Conservation (phyloP, 2,329 filamentous ascomycete species). For the Aspergillus brasiliensis region DNA sequence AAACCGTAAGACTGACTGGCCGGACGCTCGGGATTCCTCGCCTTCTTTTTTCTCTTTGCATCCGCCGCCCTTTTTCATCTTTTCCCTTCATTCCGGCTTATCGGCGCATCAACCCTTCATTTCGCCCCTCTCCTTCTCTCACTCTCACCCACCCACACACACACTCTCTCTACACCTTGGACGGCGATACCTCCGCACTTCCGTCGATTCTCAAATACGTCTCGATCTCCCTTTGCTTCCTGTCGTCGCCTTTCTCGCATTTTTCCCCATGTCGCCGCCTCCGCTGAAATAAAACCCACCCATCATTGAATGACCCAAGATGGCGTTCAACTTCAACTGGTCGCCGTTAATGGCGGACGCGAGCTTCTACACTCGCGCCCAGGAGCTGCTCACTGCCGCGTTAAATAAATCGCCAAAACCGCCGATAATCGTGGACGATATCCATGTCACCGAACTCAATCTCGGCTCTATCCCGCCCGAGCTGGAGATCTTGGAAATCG, state of each 20-base stretch:
- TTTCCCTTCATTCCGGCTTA: conserved; percentile 21
- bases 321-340: conserved; percentile 99
- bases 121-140: conserved; percentile 21
- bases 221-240: conserved; percentile 8
- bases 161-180: conserved; percentile 12
- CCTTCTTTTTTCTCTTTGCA: conserved; percentile 17
- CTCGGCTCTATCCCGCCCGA: conserved; percentile 92
- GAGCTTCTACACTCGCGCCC: conserved; percentile 83
- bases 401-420: conserved; percentile 98
- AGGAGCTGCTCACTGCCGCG: conserved; percentile 90
- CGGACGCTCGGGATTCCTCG: conserved; percentile 21
- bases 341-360: conserved; percentile 96
- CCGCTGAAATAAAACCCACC: conserved; percentile 8
- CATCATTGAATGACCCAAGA: conserved; percentile 49
- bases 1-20: conserved; percentile 1
- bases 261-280: conserved; percentile 7
- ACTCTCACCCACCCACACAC: no score
- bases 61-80: conserved; percentile 16
- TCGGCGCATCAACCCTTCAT: conserved; percentile 23
- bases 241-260: background rate
- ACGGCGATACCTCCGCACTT: conserved; percentile 16
- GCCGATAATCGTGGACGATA: conserved; percentile 98
- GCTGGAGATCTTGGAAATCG: conserved; percentile 95
- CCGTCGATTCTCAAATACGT: background rate
- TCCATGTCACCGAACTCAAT: conserved; percentile 96